Evolutionary conservation across 352 stramenopile genomes (phyloP).

Genomic region (Halophytophthora batemanensis): DNA sequence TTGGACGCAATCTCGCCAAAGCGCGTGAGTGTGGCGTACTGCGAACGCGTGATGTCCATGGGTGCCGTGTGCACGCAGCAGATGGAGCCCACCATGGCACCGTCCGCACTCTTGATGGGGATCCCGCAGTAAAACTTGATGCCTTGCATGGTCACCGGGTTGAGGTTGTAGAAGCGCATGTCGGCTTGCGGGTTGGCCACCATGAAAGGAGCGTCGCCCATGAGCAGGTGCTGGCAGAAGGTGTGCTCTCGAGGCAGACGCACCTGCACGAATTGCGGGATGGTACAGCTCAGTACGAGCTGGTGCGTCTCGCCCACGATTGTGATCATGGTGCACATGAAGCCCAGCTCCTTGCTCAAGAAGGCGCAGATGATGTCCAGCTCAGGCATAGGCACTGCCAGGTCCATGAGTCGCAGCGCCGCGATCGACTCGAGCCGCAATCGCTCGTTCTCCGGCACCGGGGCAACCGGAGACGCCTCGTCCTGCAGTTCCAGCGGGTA

Average conservation of each 20-base stretch:
- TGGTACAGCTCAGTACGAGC: conserved; percentile 45
- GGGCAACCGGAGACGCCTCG: conserved; percentile 13
- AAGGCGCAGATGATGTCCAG: conserved; percentile 62
- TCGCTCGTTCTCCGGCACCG: conserved; percentile 39
- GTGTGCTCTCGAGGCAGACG: conserved; percentile 44
- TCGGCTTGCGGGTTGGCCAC: conserved; percentile 36
- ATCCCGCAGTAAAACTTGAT: conserved; percentile 64
- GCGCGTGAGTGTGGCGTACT: conserved; percentile 26
- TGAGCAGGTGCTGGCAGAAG: conserved; percentile 63
- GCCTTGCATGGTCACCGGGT: conserved; percentile 25
- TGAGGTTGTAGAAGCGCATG: conserved; percentile 55
- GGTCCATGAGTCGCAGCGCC: conserved; percentile 36
- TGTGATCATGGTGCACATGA: conserved; percentile 53
- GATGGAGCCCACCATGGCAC: conserved; percentile 31
- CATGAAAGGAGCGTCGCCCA: conserved; percentile 50
- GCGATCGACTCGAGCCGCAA: conserved; percentile 38
- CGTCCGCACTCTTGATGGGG: conserved; percentile 30
- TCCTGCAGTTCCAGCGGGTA: conserved; percentile 38
- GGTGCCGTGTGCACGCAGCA: conserved; percentile 26
- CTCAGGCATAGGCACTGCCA: conserved; percentile 35
- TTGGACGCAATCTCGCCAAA: conserved; percentile 39
- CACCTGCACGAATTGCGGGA: conserved; percentile 25
- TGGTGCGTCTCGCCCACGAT: conserved; percentile 49
- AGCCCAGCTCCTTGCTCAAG: conserved; percentile 41
- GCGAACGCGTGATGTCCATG: conserved; percentile 29